These are phyloP conservation scores for Debaryomyces udenii DNA, from an alignment of 1,139 yeast genomes.

Conservation along the genomic window DNA sequence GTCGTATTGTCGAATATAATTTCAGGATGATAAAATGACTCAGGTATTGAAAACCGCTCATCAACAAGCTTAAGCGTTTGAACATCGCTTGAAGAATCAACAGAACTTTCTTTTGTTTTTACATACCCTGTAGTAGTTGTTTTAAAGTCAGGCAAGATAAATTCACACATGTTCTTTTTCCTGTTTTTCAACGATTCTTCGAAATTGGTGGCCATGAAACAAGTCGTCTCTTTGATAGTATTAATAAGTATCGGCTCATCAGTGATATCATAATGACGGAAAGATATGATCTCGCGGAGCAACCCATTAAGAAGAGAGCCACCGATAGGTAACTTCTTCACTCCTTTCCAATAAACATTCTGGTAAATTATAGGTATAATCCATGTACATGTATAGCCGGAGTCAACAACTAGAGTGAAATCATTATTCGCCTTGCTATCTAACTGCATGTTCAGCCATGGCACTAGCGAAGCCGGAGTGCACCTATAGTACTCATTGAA, in stretches of 20 bases:
- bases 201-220: constrained; percentile 74
- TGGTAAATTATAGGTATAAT: constrained; percentile 84
- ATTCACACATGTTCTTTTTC: constrained; percentile 49
- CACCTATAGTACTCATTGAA: constrained; percentile 68
- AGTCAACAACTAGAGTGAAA: constrained; percentile 79
- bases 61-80: constrained; percentile 74
- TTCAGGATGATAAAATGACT: constrained; percentile 83
- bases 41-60: constrained; percentile 88
- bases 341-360: constrained; percentile 75
- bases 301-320: constrained; percentile 85
- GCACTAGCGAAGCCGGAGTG: constrained; percentile 66
- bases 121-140: constrained; percentile 74
- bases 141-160: constrained; percentile 85
- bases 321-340: constrained; percentile 75
- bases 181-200: constrained; percentile 52
- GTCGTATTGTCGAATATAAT: constrained; percentile 50
- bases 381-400: constrained; percentile 89
- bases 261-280: constrained; percentile 89
- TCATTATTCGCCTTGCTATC: constrained; percentile 43
- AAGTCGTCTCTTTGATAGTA: constrained; percentile 79
- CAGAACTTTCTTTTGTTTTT: constrained; percentile 18
- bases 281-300: constrained; percentile 80
- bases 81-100: constrained; percentile 38
- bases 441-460: constrained; percentile 49
- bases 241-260: constrained; percentile 88